These are phyloP conservation scores for Xylaria hypoxylon DNA, from an alignment of 2,329 filamentous ascomycete genomes.

Conservation along the genomic window DNA sequence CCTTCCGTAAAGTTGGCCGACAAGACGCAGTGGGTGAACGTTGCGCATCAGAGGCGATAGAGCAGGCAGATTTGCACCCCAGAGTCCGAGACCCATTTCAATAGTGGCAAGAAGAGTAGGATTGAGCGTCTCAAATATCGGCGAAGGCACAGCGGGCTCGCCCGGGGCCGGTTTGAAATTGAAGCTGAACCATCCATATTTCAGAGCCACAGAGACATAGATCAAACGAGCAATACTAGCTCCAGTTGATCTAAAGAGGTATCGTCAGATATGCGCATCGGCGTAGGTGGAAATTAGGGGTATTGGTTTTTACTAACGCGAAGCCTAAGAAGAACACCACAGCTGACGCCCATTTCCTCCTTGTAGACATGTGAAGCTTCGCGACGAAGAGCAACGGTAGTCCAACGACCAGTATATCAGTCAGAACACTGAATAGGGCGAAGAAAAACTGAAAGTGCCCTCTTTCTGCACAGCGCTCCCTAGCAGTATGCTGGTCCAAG, in stretches of 20 bases:
- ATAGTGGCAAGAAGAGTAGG: conserved; percentile 31
- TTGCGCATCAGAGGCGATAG: conserved; percentile 24
- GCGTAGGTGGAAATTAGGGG: not conserved
- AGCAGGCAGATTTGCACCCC: conserved; percentile 30
- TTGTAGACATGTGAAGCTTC: conserved; percentile 22
- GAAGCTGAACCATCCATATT: conserved; percentile 27
- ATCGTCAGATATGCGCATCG: not conserved
- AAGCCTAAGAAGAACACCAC: conserved; percentile 29
- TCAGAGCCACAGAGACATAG: conserved; percentile 19
- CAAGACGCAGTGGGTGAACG: conserved; percentile 20
- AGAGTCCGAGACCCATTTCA: conserved; percentile 25
- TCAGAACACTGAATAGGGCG: conserved; percentile 29
- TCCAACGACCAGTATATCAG: conserved; percentile 29
- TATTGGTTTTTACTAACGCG: not conserved
- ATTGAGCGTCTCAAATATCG: conserved; percentile 19
- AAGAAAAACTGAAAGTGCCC: conserved; percentile 27
- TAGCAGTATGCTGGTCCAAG: conserved; percentile 23
- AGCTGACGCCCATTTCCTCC: conserved; percentile 28
- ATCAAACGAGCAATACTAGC: conserved; percentile 27
- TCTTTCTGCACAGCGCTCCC: conserved; percentile 25
- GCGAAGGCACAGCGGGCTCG: conserved; percentile 22
- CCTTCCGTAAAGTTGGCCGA: conserved; percentile 19
- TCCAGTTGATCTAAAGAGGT: conserved; percentile 26
- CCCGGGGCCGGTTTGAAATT: conserved; percentile 27
- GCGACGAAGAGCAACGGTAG: conserved; percentile 28